phyloP scores from a whole-genome alignment of 1,284 basidiomycete species.

The Neolentinus lepideus region DNA sequence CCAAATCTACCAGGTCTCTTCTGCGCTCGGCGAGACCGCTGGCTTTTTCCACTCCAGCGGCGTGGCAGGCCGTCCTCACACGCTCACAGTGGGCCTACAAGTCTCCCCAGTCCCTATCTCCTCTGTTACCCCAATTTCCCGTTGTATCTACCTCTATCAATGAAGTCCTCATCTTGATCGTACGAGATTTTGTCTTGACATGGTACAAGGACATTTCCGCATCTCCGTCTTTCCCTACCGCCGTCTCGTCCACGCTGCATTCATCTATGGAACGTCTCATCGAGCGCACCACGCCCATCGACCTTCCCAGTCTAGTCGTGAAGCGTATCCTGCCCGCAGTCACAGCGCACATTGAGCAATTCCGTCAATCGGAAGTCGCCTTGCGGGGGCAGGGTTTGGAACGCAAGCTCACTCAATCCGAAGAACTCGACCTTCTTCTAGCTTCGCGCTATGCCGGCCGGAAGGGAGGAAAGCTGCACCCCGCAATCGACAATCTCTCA shows the following conservation, averaged over 20 bases:
- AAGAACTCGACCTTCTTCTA: slow-evolving; percentile 79
- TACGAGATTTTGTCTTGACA: slow-evolving; percentile 75
- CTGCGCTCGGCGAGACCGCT: slow-evolving; percentile 58
- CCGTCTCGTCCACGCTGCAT: slow-evolving; percentile 75
- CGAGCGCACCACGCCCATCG: slow-evolving; percentile 50
- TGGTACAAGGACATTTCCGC: slow-evolving; percentile 85
- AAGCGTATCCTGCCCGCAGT: slow-evolving; percentile 81
- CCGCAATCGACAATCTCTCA: slow-evolving; percentile 78
- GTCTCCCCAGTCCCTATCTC: slow-evolving; percentile 53
- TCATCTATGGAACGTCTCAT: slow-evolving; percentile 55
- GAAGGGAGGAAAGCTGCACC: slow-evolving; percentile 59
- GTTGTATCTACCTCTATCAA: slow-evolving; percentile 65
- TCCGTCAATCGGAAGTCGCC: slow-evolving; percentile 85
- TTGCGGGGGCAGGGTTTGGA: slow-evolving; percentile 71
- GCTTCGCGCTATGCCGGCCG: slow-evolving; percentile 71
- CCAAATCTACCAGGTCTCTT: slow-evolving; percentile 20
- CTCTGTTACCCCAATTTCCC: slow-evolving; percentile 53
- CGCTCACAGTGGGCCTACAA: slow-evolving; percentile 79
- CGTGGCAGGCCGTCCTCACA: slow-evolving; percentile 83
- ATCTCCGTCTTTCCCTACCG: slow-evolving; percentile 81
- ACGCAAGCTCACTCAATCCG: slow-evolving; percentile 74
- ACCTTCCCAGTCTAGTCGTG: slow-evolving; percentile 75
- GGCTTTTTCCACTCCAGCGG: slow-evolving; percentile 82
- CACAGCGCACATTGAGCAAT: slow-evolving; percentile 85
- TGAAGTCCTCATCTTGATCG: slow-evolving; percentile 71